Conservation (phyloP, 441 rosid genomes). For the Brassica hybrid region DNA sequence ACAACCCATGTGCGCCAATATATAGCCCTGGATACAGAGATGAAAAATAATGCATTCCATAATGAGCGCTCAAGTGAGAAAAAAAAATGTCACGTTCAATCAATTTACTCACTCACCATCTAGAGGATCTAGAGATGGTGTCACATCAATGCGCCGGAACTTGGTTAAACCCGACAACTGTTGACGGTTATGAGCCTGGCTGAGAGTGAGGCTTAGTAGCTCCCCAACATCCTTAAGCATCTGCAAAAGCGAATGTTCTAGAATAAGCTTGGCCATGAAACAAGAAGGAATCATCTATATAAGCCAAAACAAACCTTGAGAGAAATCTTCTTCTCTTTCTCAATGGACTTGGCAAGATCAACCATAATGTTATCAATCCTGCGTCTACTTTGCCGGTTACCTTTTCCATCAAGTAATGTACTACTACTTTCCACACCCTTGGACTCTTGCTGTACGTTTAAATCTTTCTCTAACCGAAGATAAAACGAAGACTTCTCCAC, state of each 20-base stretch:
- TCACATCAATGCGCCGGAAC: constrained; percentile 77
- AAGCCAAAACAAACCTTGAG: constrained; percentile 60
- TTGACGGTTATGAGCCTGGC: constrained; percentile 57
- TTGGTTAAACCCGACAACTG: constrained; percentile 83
- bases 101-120: constrained; percentile 55
- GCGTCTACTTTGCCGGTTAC: too few species aligned
- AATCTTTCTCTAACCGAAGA: too few species aligned
- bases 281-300: too few species aligned
- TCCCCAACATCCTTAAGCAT: constrained; percentile 89
- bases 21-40: too few species aligned
- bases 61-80: too few species aligned
- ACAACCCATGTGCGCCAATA: too few species aligned
- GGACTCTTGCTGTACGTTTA: too few species aligned
- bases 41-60: too few species aligned
- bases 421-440: too few species aligned
- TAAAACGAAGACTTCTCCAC: constrained; percentile 46
- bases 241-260: constrained; percentile 47
- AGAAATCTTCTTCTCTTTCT: constrained; percentile 88
- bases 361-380: constrained; percentile 51
- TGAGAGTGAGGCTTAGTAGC: constrained; percentile 52
- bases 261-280: constrained; percentile 10
- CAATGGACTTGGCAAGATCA: constrained; percentile 83
- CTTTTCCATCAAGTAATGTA: too few species aligned
- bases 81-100: too few species aligned
- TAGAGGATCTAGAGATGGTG: constrained; percentile 74